Evolutionary conservation across 805 yeast species (phyloP).

Genomic region (Priceomyces castillae): DNA sequence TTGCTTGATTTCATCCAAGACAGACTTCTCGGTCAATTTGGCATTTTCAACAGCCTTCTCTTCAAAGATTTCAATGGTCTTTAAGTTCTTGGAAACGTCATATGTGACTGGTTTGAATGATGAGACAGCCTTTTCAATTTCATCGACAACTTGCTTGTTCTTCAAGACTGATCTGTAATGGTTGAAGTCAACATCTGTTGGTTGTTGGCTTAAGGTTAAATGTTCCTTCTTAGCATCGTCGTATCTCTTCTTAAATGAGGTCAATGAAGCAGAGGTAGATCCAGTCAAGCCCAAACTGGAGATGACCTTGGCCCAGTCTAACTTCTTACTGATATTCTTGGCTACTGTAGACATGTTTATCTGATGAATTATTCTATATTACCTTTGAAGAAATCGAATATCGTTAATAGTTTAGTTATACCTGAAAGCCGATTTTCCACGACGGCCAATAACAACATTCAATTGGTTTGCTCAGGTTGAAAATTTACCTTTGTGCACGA

Average conservation of each 20-base stretch:
- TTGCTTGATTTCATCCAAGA: constrained; percentile 78
- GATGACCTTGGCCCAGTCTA: constrained; percentile 93
- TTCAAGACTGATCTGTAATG: constrained; percentile 77
- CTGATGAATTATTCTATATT: background rate
- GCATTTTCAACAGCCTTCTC: constrained; percentile 95
- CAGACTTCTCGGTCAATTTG: constrained; percentile 85
- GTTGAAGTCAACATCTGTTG: constrained; percentile 75
- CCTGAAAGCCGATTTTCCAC: constrained; percentile 3
- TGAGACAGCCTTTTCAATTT: constrained; percentile 73
- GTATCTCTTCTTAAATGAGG: constrained; percentile 95
- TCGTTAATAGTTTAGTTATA: background rate
- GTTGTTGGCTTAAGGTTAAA: constrained; percentile 65
- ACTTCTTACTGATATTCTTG: constrained; percentile 72
- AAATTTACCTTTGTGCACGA: background rate
- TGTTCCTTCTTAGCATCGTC: constrained; percentile 93
- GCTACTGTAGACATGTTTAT: constrained; percentile 39
- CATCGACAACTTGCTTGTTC: constrained; percentile 75
- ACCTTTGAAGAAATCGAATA: background rate
- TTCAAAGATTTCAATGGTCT: constrained; percentile 91
- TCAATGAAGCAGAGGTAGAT: constrained; percentile 80
- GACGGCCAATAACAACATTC: constrained; percentile 2
- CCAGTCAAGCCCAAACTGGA: constrained; percentile 90
- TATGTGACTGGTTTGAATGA: constrained; percentile 79
- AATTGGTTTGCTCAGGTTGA: constrained; percentile 1
- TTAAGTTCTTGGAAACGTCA: constrained; percentile 85